phyloP scores from a whole-genome alignment of 169 alveolate species.

The Plasmodium ovale region DNA sequence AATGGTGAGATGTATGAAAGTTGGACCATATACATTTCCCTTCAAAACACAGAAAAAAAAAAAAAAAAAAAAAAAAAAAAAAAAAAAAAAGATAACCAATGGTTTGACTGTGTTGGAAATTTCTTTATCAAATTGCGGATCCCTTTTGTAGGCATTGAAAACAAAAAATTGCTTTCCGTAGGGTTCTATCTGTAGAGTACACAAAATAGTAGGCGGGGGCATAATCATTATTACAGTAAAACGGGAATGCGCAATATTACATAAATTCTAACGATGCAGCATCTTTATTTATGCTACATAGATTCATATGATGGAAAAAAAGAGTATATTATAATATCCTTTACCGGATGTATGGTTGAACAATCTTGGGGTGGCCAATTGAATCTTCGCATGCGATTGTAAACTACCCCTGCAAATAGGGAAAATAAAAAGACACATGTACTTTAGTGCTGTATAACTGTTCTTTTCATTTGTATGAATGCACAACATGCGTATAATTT shows the following conservation, averaged over 20 bases:
- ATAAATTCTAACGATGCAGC: too few species aligned
- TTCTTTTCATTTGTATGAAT: not conserved
- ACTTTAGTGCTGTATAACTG: not conserved
- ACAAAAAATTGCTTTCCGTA: constrained; percentile 70
- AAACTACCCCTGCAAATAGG: constrained; percentile 31
- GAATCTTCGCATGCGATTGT: constrained; percentile 67
- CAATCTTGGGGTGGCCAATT: constrained; percentile 75
- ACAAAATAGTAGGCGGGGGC: not conserved
- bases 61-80: not conserved
- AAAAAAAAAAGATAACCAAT: constrained; percentile 14
- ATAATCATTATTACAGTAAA: too few species aligned
- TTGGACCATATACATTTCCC: too few species aligned
- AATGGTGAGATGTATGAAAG: too few species aligned
- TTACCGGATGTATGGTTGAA: constrained; percentile 74
- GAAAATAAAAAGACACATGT: not conserved
- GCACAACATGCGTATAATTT: not conserved
- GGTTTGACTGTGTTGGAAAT: constrained; percentile 50
- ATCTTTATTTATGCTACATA: too few species aligned
- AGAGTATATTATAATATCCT: too few species aligned
- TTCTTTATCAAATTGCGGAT: constrained; percentile 52
- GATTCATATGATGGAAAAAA: too few species aligned
- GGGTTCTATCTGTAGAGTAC: constrained; percentile 45
- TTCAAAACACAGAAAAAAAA: not conserved
- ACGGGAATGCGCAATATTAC: too few species aligned
- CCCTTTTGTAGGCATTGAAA: constrained; percentile 71